These are phyloP conservation scores for Myxozyma melibiosi DNA, from an alignment of 805 yeast genomes.

Conservation along the genomic window DNA sequence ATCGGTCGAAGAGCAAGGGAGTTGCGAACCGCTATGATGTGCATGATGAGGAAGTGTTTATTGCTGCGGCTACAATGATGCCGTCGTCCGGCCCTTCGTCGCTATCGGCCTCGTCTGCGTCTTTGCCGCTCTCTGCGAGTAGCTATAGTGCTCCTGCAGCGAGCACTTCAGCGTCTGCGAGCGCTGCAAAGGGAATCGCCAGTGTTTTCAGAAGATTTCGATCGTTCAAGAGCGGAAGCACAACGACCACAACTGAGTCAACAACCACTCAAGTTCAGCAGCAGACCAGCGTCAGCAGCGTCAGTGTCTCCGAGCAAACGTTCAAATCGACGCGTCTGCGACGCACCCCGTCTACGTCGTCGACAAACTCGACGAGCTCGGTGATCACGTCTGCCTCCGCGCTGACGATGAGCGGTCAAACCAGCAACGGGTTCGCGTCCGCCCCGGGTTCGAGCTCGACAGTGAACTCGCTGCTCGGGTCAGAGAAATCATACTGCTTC, in stretches of 20 bases:
- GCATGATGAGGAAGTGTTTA: conserved; percentile 31
- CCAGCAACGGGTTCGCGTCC: background rate
- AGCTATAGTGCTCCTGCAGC: background rate
- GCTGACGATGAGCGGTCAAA: conserved; percentile 7
- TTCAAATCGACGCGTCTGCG: background rate
- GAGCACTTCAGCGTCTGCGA: background rate
- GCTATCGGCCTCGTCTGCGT: too few relatives aligned
- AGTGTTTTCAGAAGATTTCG: conserved; percentile 10
- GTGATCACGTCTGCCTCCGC: conserved; percentile 8
- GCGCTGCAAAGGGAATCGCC: conserved; percentile 6
- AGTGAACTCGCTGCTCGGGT: conserved; percentile 1
- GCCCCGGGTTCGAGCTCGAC: background rate
- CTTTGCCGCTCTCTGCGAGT: background rate
- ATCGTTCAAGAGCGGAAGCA: background rate
- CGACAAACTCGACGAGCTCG: conserved; percentile 6
- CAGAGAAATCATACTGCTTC: conserved; percentile 24
- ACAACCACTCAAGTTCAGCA: background rate
- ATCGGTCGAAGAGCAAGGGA: background rate
- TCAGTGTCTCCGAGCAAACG: too few relatives aligned
- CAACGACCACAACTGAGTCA: background rate
- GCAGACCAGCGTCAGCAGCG: background rate
- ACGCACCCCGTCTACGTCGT: conserved; percentile 5
- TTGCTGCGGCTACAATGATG: conserved; percentile 7
- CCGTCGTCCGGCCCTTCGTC: conserved; percentile 6
- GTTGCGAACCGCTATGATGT: conserved; percentile 28